Conservation (phyloP, 768 basidiomycete genomes). For the Megacollybia marginata region DNA sequence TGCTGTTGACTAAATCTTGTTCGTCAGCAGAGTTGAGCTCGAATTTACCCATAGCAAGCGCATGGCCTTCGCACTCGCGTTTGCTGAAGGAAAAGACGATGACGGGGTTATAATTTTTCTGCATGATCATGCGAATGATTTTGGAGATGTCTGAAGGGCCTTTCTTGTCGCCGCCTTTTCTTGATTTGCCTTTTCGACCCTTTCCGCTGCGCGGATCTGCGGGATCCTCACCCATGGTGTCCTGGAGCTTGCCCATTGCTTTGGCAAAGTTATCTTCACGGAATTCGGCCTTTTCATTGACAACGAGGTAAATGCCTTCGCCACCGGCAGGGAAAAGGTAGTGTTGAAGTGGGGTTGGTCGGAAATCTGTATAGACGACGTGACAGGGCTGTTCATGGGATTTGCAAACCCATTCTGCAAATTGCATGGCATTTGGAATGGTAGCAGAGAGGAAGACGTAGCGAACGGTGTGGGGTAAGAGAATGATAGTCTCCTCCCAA, state of each 20-base stretch:
- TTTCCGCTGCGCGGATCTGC: constrained; percentile 81
- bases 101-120: constrained; percentile 95
- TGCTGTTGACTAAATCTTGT: constrained; percentile 75
- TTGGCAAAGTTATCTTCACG: constrained; percentile 96
- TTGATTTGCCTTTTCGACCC: constrained; percentile 87
- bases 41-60: constrained; percentile 87
- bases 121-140: constrained; percentile 97
- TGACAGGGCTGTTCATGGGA: constrained; percentile 98
- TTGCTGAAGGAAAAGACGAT: constrained; percentile 99
- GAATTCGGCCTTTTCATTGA: constrained; percentile 98
- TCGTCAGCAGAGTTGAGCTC: constrained; percentile 94
- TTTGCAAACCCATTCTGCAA: constrained; percentile 98
- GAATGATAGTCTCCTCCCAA: constrained; percentile 98
- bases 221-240: constrained; percentile 82
- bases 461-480: constrained; percentile 91
- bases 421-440: constrained; percentile 99
- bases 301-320: constrained; percentile 94
- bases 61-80: constrained; percentile 92
- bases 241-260: constrained; percentile 92
- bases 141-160: constrained; percentile 93
- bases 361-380: constrained; percentile 98
- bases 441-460: constrained; percentile 99
- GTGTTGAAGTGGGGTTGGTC: constrained; percentile 95
- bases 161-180: constrained; percentile 90
- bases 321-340: constrained; percentile 97